Evolutionary conservation across 1,284 basidiomycete genomes (phyloP).

Genomic region (Acaromyces ingoldii): DNA sequence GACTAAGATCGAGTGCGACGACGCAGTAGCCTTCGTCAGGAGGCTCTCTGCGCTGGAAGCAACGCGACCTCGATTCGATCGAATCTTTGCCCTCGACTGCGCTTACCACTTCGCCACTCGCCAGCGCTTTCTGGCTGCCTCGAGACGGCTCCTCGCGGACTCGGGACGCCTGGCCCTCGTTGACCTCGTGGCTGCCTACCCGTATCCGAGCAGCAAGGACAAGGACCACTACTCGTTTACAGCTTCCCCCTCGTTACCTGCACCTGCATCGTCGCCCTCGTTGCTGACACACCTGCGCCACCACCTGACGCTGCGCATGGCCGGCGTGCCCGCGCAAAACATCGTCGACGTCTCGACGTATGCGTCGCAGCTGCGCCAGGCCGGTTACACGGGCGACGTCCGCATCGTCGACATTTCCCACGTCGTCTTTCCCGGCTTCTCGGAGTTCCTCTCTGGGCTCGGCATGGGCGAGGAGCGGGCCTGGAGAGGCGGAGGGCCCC

Average conservation of each 20-base stretch:
- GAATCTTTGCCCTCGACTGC: constrained; percentile 46
- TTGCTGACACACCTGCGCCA: constrained; percentile 12
- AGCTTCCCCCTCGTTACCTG: constrained; percentile 1
- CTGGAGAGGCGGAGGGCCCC: constrained; percentile 27
- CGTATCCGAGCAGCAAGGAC: constrained; percentile 19
- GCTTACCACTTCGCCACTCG: constrained; percentile 45
- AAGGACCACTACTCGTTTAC: not conserved
- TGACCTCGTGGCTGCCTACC: constrained; percentile 35
- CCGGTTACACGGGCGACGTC: constrained; percentile 17
- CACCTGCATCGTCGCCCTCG: constrained; percentile 3
- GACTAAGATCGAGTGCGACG: constrained; percentile 25
- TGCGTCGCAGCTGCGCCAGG: constrained; percentile 14
- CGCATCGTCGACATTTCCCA: constrained; percentile 36
- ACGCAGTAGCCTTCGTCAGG: constrained; percentile 15
- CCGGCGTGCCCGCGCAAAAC: constrained; percentile 19
- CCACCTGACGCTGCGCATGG: constrained; percentile 4
- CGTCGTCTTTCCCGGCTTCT: constrained; percentile 40
- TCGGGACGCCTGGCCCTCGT: constrained; percentile 39
- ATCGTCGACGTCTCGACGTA: constrained; percentile 31
- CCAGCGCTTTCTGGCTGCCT: constrained; percentile 26
- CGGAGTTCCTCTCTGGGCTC: constrained; percentile 27
- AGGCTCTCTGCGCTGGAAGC: constrained; percentile 11
- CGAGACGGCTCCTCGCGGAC: constrained; percentile 16
- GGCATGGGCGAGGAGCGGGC: constrained; percentile 22
- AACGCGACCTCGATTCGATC: constrained; percentile 21